Base-by-base conservation (phyloP, 2,329 filamentous ascomycete species). In the Alternaria solani region DNA sequence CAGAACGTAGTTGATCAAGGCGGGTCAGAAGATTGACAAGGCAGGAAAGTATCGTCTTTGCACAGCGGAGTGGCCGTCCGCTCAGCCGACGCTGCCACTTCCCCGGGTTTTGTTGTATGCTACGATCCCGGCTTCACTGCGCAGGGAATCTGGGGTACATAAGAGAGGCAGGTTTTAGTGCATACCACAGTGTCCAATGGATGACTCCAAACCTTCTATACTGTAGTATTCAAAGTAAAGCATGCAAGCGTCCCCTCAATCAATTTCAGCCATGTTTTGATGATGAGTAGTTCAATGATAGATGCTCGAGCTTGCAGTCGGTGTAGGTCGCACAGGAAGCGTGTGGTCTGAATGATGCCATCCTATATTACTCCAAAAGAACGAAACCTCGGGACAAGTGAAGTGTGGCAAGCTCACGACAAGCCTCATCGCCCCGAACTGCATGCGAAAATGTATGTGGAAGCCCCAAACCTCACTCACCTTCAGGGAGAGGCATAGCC, bases 401-500 rank as follows among this genome's bases (percentile, higher is more conserved):
- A 26, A 54, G 52, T 46, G 54, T 57, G 12, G 46, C 46, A 51
- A 51, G 30, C 46, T 48, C 30, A 23, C 46, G 25, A 25, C 7
- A 48, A 48, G 46, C 46, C 30, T 25, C 23, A n/a, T 34, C 18
- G 46, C 46, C 44, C 11, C 28, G 30, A 48, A 48, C 30, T 36
- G 46, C 46, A 36, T 39, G 48, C 12, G 34, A 25, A 51, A 20
- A 51, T 25, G 48, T 20, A 62, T 52, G 38, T 47, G 28, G 30
- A 48, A 36, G 28, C 30, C 32, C 30, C 30, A 36, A 25, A 20
- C 18, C 46, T 23, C 30, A n/a, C 5, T 34, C 18, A 9, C 32
- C 18, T 18, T 48, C 58, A 63, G 63, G 66, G 63, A 65, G 63
- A 63, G 61, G 36, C 42, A 42, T 53, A 53, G 44, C 46, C 23